Evolutionary conservation across 805 yeast species (phyloP).

Genomic region (Saturnispora serradocipensis): DNA sequence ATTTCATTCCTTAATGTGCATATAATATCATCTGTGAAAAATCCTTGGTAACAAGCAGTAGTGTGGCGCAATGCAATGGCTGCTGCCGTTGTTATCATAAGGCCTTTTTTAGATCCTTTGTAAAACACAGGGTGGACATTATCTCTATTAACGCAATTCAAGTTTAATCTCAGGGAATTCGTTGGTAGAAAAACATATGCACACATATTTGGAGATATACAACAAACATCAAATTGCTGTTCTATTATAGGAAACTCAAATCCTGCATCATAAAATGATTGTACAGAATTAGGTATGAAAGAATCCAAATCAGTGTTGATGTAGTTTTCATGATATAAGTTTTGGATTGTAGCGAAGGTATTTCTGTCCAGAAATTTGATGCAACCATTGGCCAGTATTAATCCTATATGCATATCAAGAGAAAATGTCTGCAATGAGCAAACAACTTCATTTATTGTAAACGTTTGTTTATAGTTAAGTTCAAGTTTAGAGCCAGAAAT

Average conservation of each 20-base stretch:
- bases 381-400: constrained; percentile 35
- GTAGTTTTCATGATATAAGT: constrained; percentile 10
- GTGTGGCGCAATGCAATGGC: constrained; percentile 62
- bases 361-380: constrained; percentile 38
- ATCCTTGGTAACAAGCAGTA: constrained; percentile 56
- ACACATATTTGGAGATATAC: constrained; percentile 44
- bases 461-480: constrained; percentile 16
- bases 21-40: constrained; percentile 62
- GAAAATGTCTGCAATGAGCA: constrained; percentile 26
- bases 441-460: constrained; percentile 22
- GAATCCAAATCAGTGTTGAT: not conserved
- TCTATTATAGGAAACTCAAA: constrained; percentile 36
- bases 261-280: constrained; percentile 41
- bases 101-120: constrained; percentile 21
- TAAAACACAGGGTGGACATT: constrained; percentile 10
- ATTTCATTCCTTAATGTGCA: constrained; percentile 45
- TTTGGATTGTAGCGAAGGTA: constrained; percentile 19
- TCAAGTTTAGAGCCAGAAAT: constrained; percentile 3
- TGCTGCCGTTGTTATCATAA: constrained; percentile 38
- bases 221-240: constrained; percentile 27
- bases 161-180: constrained; percentile 16
- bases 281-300: not conserved
- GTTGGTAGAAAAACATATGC: constrained; percentile 30
- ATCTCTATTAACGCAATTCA: constrained; percentile 17
- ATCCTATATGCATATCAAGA: constrained; percentile 32